A percentile compares a stretch with the other conserved stretches of the same genome.
These are phyloP conservation scores for Musa troglodytarum DNA, from an alignment of 176 grass and related monocot genomes.

Conservation along the genomic window DNA sequence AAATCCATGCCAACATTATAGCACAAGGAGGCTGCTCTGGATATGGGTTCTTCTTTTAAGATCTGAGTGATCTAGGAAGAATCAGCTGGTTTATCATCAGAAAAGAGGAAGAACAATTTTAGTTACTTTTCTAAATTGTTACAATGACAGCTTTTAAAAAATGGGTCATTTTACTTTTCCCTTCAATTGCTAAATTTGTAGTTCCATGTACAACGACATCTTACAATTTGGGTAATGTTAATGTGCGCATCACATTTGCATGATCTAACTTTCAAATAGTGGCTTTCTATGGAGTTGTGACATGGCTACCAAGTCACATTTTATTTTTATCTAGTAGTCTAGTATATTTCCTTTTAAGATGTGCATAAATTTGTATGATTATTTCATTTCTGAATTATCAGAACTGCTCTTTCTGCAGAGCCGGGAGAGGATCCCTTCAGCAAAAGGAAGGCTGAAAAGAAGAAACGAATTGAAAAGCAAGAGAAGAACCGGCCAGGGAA, in stretches of 20 bases:
- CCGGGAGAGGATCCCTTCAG: slow-evolving; percentile 79
- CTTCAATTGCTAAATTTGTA: neutral
- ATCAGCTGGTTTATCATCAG: too few species aligned
- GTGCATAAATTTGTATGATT: neutral
- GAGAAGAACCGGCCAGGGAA: slow-evolving; percentile 79
- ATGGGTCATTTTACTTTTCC: neutral
- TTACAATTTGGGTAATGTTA: too few species aligned
- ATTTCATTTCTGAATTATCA: neutral
- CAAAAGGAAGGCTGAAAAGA: slow-evolving; percentile 75
- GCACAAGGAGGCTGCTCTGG: too few species aligned
- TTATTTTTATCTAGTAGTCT: neutral
- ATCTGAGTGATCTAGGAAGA: too few species aligned
- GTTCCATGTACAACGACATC: neutral
- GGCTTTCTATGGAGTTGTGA: too few species aligned
- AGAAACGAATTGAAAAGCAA: slow-evolving; percentile 72
- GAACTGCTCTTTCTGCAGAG: slow-evolving; percentile 26
- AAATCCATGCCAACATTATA: too few species aligned
- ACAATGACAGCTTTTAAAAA: too few species aligned
- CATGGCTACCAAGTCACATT: too few species aligned
- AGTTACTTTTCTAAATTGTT: neutral
- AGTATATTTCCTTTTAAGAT: too few species aligned
- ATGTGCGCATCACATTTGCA: neutral
- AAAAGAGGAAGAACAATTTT: too few species aligned
- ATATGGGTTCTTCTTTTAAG: too few species aligned
- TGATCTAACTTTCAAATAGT: neutral